Percentiles rank a stretch among this genome's conserved stretches.
Conservation (phyloP, 2,329 filamentous ascomycete genomes). For the Phaeosphaeriaceae sp. region DNA sequence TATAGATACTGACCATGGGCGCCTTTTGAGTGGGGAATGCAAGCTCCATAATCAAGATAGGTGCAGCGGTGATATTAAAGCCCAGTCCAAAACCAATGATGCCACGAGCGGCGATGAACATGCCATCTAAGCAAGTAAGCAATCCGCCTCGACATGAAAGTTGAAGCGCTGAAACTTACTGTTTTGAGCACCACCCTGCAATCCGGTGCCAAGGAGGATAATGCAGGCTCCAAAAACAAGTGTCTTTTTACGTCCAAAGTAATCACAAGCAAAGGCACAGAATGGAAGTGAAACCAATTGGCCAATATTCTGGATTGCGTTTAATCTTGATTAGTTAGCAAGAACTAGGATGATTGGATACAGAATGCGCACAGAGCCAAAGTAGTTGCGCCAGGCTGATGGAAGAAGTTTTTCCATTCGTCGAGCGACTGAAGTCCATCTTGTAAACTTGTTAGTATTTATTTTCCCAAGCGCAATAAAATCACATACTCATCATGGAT, state of each 20-base stretch:
- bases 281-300: constrained; percentile 36
- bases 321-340: constrained; percentile 9
- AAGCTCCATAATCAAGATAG: constrained; percentile 66
- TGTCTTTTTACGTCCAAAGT: constrained; percentile 44
- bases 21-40: constrained; percentile 69
- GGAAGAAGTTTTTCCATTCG: constrained; percentile 9
- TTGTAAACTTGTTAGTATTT: not conserved
- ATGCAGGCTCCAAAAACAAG: constrained; percentile 47
- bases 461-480: not conserved
- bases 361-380: constrained; percentile 3
- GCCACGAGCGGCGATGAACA: constrained; percentile 2
- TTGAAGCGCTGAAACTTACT: not conserved
- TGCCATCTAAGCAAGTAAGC: not conserved
- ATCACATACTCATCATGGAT: constrained; percentile 16
- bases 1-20: constrained; percentile 67
- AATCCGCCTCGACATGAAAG: too few relatives aligned
- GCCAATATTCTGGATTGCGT: constrained; percentile 34
- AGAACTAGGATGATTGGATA: not conserved
- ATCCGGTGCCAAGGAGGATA: constrained; percentile 47
- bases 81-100: constrained; percentile 4
- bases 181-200: constrained; percentile 14
- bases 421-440: constrained; percentile 9
- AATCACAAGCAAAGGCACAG: constrained; percentile 42
- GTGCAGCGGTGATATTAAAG: constrained; percentile 59
- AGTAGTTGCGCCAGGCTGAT: constrained; percentile 2